phyloP scores from a whole-genome alignment of 2,329 filamentous ascomycete species.

The Drechslerella coelobrocha region DNA sequence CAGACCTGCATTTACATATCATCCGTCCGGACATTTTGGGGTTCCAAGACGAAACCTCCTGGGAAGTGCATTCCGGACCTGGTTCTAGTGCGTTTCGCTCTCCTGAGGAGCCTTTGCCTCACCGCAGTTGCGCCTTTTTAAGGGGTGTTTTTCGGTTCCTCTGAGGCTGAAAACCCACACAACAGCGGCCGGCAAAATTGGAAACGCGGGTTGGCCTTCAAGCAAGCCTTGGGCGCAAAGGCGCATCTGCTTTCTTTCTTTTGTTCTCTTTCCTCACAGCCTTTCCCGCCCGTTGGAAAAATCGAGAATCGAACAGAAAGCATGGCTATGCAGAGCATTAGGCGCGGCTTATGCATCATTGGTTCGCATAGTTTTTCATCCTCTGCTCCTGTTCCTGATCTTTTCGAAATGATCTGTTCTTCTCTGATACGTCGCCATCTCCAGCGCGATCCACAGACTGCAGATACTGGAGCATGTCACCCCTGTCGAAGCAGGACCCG shows the following conservation, averaged over 20 bases:
- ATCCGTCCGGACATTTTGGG: background rate
- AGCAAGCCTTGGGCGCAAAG: background rate
- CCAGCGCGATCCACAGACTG: background rate
- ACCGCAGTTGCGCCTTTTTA: background rate
- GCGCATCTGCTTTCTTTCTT: background rate
- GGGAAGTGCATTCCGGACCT: background rate
- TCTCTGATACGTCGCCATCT: background rate
- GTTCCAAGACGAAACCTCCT: background rate
- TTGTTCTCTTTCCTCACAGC: background rate
- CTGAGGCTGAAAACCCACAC: conserved; percentile 3
- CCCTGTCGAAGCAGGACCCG: too few relatives aligned
- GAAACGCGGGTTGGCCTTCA: background rate
- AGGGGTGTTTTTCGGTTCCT: background rate
- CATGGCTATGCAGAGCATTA: too few relatives aligned
- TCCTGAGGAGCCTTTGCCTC: background rate
- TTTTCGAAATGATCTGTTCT: too few relatives aligned
- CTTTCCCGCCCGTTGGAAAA: too few relatives aligned
- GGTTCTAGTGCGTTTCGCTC: background rate
- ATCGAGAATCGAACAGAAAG: background rate
- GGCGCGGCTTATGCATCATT: too few relatives aligned
- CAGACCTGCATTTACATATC: background rate
- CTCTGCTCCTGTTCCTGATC: background rate
- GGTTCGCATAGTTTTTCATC: too few relatives aligned
- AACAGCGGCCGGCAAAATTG: background rate
- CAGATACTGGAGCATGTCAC: background rate